phyloP scores from a whole-genome alignment of 2,329 filamentous ascomycete genomes.

The Fusarium lyarnte region DNA sequence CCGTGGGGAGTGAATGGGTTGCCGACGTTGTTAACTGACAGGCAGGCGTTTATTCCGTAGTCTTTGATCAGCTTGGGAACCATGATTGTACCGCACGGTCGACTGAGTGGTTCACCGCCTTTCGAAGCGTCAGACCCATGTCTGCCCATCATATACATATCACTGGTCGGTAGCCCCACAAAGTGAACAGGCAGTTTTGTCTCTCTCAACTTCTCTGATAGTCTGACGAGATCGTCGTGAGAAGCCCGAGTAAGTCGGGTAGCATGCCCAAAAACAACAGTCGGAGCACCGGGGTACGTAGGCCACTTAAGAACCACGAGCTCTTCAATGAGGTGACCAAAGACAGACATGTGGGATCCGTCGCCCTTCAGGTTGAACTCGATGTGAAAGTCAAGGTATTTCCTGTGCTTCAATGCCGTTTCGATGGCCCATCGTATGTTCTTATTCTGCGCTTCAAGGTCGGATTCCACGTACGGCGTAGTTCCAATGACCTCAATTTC shows the following conservation, averaged over 20 bases:
- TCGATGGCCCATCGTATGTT: constrained; percentile 11
- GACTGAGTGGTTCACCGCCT: neutral
- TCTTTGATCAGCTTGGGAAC: constrained; percentile 5
- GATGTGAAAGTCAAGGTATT: constrained; percentile 7
- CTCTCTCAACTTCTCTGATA: neutral
- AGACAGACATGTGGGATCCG: neutral
- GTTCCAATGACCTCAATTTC: neutral
- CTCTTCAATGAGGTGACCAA: neutral
- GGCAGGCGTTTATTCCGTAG: neutral
- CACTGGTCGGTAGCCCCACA: constrained; percentile 2
- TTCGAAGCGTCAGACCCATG: accelerated
- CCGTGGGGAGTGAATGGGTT: constrained; percentile 15
- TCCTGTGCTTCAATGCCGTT: neutral
- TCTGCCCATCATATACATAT: constrained; percentile 17
- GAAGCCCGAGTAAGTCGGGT: neutral
- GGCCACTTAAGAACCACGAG: neutral
- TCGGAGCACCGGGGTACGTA: neutral
- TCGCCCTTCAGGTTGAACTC: neutral
- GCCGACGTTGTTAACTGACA: neutral
- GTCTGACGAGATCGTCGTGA: neutral
- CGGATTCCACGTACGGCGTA: constrained; percentile 1
- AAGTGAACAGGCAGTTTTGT: neutral
- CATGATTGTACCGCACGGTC: constrained; percentile 7
- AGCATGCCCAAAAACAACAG: constrained; percentile 10
- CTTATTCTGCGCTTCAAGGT: neutral